These are phyloP conservation scores for Lactarius vividus DNA, from an alignment of 768 basidiomycete genomes.

Conservation along the genomic window DNA sequence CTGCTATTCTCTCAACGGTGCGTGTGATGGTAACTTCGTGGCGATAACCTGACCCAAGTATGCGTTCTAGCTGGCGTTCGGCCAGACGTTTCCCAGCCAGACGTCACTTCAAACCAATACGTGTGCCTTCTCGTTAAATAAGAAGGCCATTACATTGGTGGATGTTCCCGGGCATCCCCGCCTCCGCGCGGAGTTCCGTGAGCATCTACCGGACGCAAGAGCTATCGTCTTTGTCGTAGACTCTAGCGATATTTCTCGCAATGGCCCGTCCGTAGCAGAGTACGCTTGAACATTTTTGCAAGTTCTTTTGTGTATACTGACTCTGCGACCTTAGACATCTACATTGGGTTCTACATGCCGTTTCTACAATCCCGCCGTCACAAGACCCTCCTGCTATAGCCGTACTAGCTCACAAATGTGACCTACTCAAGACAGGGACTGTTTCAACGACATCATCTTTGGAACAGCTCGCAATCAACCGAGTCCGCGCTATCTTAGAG, in stretches of 20 bases:
- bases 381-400: conserved; percentile 56
- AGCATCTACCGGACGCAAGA: conserved; percentile 60
- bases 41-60: conserved; percentile 4
- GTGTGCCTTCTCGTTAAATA: conserved; percentile 45
- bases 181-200: conserved; percentile 68
- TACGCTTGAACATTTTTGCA: conserved; percentile 40
- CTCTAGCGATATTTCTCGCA: conserved; percentile 72
- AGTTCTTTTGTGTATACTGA: conserved; percentile 3
- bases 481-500: conserved; percentile 76
- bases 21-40: conserved; percentile 31
- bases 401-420: conserved; percentile 75
- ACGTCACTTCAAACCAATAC: conserved; percentile 76
- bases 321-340: conserved; percentile 53
- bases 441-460: conserved; percentile 37
- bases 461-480: conserved; percentile 56
- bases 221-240: conserved; percentile 78
- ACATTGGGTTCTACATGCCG: conserved; percentile 64
- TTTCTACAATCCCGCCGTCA: conserved; percentile 73
- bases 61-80: conserved; percentile 56
- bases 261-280: conserved; percentile 76
- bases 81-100: conserved; percentile 62
- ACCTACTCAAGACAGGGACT: conserved; percentile 56
- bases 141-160: conserved; percentile 51
- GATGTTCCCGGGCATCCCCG: conserved; percentile 88
- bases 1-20: conserved; percentile 69